These are phyloP conservation scores for Corymbia maculata DNA, from an alignment of 345 rosid species.

Conservation along the genomic window DNA sequence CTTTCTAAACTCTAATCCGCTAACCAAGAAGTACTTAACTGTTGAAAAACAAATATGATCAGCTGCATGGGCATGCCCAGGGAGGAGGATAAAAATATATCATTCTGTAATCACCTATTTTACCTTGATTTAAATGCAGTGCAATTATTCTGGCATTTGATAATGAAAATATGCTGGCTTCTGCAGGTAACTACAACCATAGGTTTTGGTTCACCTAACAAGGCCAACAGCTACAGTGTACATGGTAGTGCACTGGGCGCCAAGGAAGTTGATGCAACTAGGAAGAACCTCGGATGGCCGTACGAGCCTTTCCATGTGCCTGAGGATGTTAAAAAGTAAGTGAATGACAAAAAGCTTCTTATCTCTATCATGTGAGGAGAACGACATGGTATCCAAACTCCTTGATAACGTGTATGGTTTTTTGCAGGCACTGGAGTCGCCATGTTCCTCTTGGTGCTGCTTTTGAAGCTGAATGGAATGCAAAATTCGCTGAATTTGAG, in stretches of 20 bases:
- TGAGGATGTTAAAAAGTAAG: constrained; percentile 81
- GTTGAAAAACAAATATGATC: neutral
- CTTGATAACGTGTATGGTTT: neutral
- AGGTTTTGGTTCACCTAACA: constrained; percentile 98
- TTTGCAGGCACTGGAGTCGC: constrained; percentile 92
- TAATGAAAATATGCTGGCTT: neutral
- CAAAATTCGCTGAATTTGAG: constrained; percentile 76
- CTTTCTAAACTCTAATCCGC: neutral
- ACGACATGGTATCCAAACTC: neutral
- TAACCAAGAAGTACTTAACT: neutral
- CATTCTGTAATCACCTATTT: neutral
- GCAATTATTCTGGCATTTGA: neutral
- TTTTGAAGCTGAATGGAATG: constrained; percentile 84
- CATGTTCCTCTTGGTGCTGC: constrained; percentile 62
- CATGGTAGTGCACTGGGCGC: constrained; percentile 97
- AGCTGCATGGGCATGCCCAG: neutral
- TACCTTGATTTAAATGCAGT: neutral
- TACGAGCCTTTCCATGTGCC: constrained; percentile 92
- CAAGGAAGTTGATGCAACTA: constrained; percentile 99
- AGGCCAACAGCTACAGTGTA: constrained; percentile 88
- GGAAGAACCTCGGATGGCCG: constrained; percentile 96
- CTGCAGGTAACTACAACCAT: constrained; percentile 82
- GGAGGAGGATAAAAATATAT: neutral
- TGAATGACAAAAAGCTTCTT: neutral
- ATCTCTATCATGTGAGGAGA: neutral